phyloP scores from a whole-genome alignment of 768 basidiomycete genomes.

The Amanita molliuscula region DNA sequence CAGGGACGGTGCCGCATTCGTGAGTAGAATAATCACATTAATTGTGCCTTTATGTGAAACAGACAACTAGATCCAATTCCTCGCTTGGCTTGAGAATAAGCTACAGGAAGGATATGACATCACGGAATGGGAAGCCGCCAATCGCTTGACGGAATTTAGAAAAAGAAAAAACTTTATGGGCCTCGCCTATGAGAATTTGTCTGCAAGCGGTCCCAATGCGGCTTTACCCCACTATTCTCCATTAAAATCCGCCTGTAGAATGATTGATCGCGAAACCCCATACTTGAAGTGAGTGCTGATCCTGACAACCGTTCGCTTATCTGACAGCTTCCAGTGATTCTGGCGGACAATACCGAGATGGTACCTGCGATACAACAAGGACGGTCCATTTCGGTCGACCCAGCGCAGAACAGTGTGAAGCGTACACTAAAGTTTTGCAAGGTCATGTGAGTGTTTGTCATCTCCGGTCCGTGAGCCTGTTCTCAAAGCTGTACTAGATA shows the following conservation, averaged over 20 bases:
- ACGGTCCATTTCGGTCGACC: constrained; percentile 85
- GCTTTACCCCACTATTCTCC: constrained; percentile 93
- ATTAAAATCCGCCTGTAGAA: constrained; percentile 48
- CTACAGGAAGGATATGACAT: constrained; percentile 69
- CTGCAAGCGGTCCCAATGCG: constrained; percentile 83
- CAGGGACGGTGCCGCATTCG: constrained; percentile 81
- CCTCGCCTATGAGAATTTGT: constrained; percentile 84
- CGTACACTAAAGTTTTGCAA: constrained; percentile 91
- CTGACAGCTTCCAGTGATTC: constrained; percentile 55
- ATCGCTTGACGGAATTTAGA: constrained; percentile 70
- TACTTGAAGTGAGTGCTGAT: constrained; percentile 70
- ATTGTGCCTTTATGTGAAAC: constrained; percentile 3
- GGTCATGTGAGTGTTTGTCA: constrained; percentile 65
- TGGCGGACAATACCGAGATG: constrained; percentile 83
- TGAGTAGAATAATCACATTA: constrained; percentile 25
- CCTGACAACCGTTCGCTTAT: constrained; percentile 6
- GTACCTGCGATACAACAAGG: constrained; percentile 79
- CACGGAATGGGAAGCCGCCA: constrained; percentile 88
- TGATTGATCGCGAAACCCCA: constrained; percentile 71
- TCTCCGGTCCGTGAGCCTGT: constrained; percentile 9
- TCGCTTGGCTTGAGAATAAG: constrained; percentile 85
- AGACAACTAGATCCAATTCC: constrained; percentile 53
- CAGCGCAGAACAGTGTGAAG: constrained; percentile 76
- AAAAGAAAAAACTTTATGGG: constrained; percentile 69
- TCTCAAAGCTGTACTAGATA: constrained; percentile 40